Conservation (phyloP, 148 eudicot genomes). For the Amaranthus cruentus region DNA sequence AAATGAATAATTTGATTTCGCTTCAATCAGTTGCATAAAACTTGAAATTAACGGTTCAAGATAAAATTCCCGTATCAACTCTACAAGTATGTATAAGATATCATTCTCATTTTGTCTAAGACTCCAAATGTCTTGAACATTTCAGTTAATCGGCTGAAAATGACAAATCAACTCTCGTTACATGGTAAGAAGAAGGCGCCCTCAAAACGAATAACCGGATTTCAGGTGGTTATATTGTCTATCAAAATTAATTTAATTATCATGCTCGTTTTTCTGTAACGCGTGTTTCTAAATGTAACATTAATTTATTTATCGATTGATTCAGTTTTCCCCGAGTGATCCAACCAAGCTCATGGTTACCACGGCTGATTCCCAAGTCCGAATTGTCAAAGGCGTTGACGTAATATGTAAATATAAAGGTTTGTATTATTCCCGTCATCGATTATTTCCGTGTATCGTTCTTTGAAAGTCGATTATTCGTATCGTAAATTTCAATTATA, state of each 20-base stretch:
- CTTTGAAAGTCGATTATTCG: not conserved
- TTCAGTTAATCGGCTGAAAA: slow-evolving; percentile 59
- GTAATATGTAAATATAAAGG: slow-evolving; percentile 70
- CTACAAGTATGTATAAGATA: too few species aligned
- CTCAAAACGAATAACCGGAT: slow-evolving; percentile 66
- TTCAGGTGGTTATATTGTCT: slow-evolving; percentile 56
- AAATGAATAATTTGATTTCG: too few species aligned
- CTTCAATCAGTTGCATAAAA: too few species aligned
- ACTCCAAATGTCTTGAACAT: not conserved
- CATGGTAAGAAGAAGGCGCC: slow-evolving; percentile 66
- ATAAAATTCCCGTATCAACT: too few species aligned
- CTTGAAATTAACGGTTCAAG: too few species aligned
- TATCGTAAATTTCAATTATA: not conserved
- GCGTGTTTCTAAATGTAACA: not conserved
- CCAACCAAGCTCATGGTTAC: slow-evolving; percentile 77
- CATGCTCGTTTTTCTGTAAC: not conserved
- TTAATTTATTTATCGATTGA: not conserved
- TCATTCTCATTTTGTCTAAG: not conserved
- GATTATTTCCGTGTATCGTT: not conserved
- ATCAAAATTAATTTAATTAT: not conserved
- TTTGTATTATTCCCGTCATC: slow-evolving; percentile 15
- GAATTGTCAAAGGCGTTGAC: slow-evolving; percentile 62
- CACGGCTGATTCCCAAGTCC: slow-evolving; percentile 74
- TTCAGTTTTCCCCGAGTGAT: slow-evolving; percentile 74
- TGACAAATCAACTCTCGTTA: slow-evolving; percentile 44